A percentile compares a stretch with the other conserved stretches of the same genome.
Evolutionary conservation across 768 basidiomycete genomes (phyloP).

Genomic region (Hericium erinaceus): DNA sequence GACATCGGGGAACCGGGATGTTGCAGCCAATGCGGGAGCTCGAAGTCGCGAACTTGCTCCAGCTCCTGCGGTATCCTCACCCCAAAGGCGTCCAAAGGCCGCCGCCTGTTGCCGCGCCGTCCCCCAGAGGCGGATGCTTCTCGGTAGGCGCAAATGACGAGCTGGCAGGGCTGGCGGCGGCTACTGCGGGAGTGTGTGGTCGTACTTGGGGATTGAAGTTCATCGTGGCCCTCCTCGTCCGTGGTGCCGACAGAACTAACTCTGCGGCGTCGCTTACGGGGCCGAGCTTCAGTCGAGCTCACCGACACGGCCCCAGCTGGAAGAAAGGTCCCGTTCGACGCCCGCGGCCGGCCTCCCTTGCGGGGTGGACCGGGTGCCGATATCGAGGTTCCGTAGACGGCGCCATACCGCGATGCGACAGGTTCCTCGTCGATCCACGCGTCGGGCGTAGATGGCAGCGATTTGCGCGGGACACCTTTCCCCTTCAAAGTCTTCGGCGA

Average conservation of each 20-base stretch:
- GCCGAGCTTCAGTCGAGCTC: neutral
- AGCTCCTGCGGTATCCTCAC: conserved; percentile 15
- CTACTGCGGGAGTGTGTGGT: conserved; percentile 1
- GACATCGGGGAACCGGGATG: neutral
- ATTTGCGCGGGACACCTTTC: neutral
- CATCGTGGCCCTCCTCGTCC: neutral
- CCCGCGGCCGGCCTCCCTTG: neutral
- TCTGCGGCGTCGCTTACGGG: neutral
- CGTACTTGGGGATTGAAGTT: conserved; percentile 4
- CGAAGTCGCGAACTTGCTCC: conserved; percentile 11
- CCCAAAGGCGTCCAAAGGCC: conserved; percentile 44
- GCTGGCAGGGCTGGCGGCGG: conserved; percentile 19
- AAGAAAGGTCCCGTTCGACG: neutral
- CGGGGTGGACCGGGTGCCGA: neutral
- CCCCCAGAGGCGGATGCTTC: conserved; percentile 32
- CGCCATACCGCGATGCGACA: neutral
- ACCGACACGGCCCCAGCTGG: neutral
- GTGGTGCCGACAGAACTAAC: neutral
- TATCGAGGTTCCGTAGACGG: neutral
- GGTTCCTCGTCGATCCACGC: no score
- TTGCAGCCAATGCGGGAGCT: conserved; percentile 1
- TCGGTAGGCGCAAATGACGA: conserved; percentile 44
- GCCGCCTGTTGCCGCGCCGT: conserved; percentile 42
- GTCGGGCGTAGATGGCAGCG: neutral
- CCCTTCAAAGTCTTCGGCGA: neutral